Base-by-base conservation (phyloP, 2,329 filamentous ascomycete species). In the Cytospora schulzeri region DNA sequence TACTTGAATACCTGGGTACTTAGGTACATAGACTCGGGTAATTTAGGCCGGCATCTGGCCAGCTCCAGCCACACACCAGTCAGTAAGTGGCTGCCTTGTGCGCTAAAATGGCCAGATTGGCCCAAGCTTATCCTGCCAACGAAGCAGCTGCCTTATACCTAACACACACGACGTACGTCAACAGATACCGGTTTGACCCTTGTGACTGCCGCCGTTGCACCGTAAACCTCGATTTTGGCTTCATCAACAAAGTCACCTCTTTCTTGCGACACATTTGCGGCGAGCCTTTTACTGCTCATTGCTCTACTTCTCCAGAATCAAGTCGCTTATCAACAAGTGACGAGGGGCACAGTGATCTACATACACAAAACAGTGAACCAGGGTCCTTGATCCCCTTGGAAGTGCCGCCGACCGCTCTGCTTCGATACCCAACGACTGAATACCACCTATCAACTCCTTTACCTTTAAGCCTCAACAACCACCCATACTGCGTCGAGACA, bases 361-460 rank as follows among this genome's bases (percentile, higher is more conserved):
- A 61, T 31, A 31, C 29, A 35, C 33, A 35, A 12, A 28, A 35
- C 45, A 14, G 45, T 22, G 33, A 50, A 24, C 26, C 24, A 56
- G 29, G 59, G 59, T 53, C 52, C 59, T 53, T 56, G 33, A 52
- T 56, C 51, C 59, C 33, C 51, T 62, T 56, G 38, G n/a, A 41
- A 41, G 59, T 53, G 52, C 54, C 59, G 45, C 59, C 59, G 38
- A 56, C 59, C 59, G 59, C 59, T 53, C 59, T 53, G 45, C 55
- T 50, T 41, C 59, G 33, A 54, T 58, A 60, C 53, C 26, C 64
- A 55, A 38, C 64, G 26, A 41, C 28, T 52, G 28, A 60, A 57
- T 35, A 35, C 53, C 45, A 55, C 22, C 58, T 52, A 55, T 26
- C 58, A 54, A 28, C 33, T 24, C 31, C 31, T n/a, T 33, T 35